These are phyloP conservation scores for Cyphellophora attinorum DNA, from an alignment of 2,329 filamentous ascomycete genomes.

Conservation along the genomic window DNA sequence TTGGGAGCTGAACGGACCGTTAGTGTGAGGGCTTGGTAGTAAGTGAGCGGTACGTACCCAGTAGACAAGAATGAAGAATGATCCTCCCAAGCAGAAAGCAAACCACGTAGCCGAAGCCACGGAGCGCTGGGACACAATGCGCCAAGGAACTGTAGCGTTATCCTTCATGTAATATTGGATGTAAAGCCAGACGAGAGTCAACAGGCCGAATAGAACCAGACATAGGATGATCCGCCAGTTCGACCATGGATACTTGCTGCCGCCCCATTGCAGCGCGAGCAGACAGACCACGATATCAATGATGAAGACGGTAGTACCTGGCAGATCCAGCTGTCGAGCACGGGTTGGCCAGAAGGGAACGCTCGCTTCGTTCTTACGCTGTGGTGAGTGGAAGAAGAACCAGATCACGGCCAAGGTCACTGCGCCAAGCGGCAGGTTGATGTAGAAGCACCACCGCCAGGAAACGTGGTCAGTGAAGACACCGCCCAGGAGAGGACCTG, in stretches of 20 bases:
- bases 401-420: conserved; percentile 35
- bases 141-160: conserved; percentile 40
- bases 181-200: conserved; percentile 31
- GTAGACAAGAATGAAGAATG: conserved; percentile 31
- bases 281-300: conserved; percentile 36
- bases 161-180: conserved; percentile 39
- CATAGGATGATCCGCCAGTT: conserved; percentile 37
- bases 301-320: conserved; percentile 37
- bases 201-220: conserved; percentile 36
- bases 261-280: conserved; percentile 40
- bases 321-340: conserved; percentile 30
- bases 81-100: conserved; percentile 26
- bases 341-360: conserved; percentile 26
- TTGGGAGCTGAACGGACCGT: too few relatives aligned
- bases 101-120: conserved; percentile 25
- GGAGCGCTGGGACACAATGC: conserved; percentile 38
- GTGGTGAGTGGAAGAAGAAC: conserved; percentile 34
- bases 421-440: conserved; percentile 34
- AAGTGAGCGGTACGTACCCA: conserved; percentile 35
- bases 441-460: conserved; percentile 35
- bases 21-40: too few relatives aligned
- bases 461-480: conserved; percentile 30
- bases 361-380: conserved; percentile 21
- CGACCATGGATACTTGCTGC: conserved; percentile 35
- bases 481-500: conserved; percentile 26